Evolutionary conservation across 345 rosid species (phyloP).

Genomic region (Brassica napus): DNA sequence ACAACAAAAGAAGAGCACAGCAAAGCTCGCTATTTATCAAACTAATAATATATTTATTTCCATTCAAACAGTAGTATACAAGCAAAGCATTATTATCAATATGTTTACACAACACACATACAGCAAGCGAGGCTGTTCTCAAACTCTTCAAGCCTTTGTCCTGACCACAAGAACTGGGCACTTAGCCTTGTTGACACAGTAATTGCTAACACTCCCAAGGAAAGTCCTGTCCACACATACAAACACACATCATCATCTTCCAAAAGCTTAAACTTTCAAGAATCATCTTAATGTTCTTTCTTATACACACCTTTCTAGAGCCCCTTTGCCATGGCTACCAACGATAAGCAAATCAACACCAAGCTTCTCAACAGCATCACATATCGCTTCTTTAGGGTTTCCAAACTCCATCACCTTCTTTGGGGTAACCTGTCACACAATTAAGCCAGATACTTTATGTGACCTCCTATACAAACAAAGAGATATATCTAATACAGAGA

Average conservation of each 20-base stretch:
- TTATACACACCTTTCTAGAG: conserved; percentile 46
- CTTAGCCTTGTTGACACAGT: conserved; percentile 51
- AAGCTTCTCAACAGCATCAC: conserved; percentile 59
- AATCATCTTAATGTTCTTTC: not conserved
- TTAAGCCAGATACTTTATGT: not conserved
- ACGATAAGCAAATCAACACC: conserved; percentile 55
- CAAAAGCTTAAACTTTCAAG: not conserved
- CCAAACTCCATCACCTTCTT: conserved; percentile 56
- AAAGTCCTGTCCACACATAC: conserved; percentile 35
- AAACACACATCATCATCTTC: not conserved
- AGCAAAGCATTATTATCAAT: conserved; percentile 11
- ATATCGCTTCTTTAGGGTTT: conserved; percentile 57
- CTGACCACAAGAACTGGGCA: conserved; percentile 63
- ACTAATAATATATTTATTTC: conserved; percentile 2
- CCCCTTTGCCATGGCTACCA: conserved; percentile 43
- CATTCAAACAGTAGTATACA: conserved; percentile 8
- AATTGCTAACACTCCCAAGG: conserved; percentile 54
- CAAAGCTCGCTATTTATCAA: conserved; percentile 12
- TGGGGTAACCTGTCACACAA: conserved; percentile 50
- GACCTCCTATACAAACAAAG: not conserved
- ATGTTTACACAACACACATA: conserved; percentile 20
- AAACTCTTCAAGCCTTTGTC: conserved; percentile 24
- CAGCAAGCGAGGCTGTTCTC: not conserved
- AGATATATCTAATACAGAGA: not conserved
- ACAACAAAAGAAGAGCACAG: not conserved